Conservation (phyloP, 1,139 yeast genomes). For the Diutina sp. region DNA sequence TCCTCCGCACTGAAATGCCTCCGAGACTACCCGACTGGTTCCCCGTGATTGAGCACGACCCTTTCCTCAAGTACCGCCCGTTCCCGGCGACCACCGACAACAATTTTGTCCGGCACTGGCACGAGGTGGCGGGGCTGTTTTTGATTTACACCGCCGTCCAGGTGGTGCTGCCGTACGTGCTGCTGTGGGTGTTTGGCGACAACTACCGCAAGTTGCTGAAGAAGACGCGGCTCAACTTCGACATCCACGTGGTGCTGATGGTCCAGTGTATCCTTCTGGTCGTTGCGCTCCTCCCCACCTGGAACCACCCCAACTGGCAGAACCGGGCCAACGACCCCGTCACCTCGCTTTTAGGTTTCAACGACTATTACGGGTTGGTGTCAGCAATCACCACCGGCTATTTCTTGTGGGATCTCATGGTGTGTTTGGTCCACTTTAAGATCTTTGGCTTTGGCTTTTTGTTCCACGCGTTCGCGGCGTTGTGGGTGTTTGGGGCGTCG, state of each 20-base stretch:
- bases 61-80: constrained; percentile 32
- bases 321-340: constrained; percentile 33
- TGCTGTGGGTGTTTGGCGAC: constrained; percentile 15
- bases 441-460: constrained; percentile 76
- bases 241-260: constrained; percentile 83
- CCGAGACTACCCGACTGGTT: not conserved
- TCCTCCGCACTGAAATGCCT: not conserved
- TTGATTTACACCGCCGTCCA: constrained; percentile 27
- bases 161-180: constrained; percentile 24
- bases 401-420: constrained; percentile 80
- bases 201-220: constrained; percentile 33
- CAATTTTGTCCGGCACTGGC: constrained; percentile 36
- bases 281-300: constrained; percentile 41
- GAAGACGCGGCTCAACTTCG: constrained; percentile 56
- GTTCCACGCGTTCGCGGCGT: constrained; percentile 76
- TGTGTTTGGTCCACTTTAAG: constrained; percentile 46
- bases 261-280: constrained; percentile 60
- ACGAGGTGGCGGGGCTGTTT: constrained; percentile 30
- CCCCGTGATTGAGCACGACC: constrained; percentile 17
- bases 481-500: constrained; percentile 54
- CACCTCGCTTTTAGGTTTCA: constrained; percentile 43
- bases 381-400: constrained; percentile 69
- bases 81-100: constrained; percentile 24
- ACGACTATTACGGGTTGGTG: constrained; percentile 66
- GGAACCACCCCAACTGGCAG: constrained; percentile 33